These are phyloP conservation scores for Aphelidium insulamus DNA, from an alignment of 371 early-diverging fungal species.

Conservation along the genomic window DNA sequence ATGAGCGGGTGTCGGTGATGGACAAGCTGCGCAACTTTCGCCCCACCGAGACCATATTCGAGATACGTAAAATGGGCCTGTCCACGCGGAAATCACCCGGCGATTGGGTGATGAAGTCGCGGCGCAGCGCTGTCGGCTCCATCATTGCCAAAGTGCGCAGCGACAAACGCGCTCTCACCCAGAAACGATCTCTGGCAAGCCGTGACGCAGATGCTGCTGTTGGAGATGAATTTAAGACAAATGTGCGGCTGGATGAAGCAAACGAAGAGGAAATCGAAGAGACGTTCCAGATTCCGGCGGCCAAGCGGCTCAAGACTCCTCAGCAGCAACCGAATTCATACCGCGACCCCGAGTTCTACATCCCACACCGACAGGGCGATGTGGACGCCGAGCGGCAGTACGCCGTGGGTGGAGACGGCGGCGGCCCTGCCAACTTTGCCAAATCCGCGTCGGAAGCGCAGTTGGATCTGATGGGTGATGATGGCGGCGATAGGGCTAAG, in stretches of 20 bases:
- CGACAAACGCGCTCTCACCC: no score
- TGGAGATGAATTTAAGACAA: no score
- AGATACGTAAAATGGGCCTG: no score
- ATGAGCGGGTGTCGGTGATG: conserved; percentile 37
- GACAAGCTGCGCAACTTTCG: conserved; percentile 50
- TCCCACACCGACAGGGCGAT: conserved; percentile 65
- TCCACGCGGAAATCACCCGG: no score
- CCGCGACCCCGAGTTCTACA: conserved; percentile 67
- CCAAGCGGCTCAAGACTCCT: no score
- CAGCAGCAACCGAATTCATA: no score
- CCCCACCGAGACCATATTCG: conserved; percentile 78
- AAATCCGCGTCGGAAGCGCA: conserved; percentile 56
- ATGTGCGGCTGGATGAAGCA: conserved; percentile 4
- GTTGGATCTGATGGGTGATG: conserved; percentile 65
- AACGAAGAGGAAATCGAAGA: neutral
- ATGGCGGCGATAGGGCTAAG: conserved; percentile 31
- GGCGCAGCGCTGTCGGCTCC: conserved; percentile 33
- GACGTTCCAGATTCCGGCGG: neutral
- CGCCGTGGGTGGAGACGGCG: conserved; percentile 41
- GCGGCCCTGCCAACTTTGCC: no score
- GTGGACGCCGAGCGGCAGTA: conserved; percentile 79
- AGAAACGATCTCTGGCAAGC: no score
- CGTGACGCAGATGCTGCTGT: no score
- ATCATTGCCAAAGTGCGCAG: conserved; percentile 34
- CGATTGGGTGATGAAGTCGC: conserved; percentile 56